Evolutionary conservation across 1,139 yeast species (phyloP).

Genomic region (Magnusiomyces suaveolens): DNA sequence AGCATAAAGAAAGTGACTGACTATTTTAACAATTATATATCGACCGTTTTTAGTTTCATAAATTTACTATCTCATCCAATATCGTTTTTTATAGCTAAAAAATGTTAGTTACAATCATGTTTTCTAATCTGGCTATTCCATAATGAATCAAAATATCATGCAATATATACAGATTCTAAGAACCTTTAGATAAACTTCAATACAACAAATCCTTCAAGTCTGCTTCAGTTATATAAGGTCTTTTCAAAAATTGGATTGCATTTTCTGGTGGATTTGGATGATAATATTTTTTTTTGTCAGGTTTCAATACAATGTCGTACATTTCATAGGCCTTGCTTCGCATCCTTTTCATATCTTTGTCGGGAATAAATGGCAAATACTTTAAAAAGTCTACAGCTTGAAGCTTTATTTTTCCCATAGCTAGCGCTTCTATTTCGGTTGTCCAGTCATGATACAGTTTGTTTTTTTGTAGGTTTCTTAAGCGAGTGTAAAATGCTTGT

Average conservation of each 20-base stretch:
- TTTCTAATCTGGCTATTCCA: too few relatives aligned
- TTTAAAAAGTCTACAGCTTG: neutral
- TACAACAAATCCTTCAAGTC: neutral
- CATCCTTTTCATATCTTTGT: neutral
- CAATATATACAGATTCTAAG: too few relatives aligned
- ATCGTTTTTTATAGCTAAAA: too few relatives aligned
- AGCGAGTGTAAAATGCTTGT: neutral
- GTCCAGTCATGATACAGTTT: neutral
- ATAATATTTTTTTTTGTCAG: neutral
- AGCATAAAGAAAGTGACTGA: too few relatives aligned
- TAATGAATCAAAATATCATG: too few relatives aligned
- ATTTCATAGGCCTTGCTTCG: neutral
- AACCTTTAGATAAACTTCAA: too few relatives aligned
- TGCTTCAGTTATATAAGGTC: neutral
- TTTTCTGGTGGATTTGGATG: neutral
- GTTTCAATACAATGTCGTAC: neutral
- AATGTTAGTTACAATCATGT: too few relatives aligned
- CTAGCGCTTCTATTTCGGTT: neutral
- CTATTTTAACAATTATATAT: too few relatives aligned
- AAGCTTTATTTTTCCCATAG: neutral
- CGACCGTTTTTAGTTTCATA: too few relatives aligned
- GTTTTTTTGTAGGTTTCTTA: neutral
- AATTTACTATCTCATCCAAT: too few relatives aligned
- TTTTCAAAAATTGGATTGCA: neutral
- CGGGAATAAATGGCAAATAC: neutral